Conservation (phyloP, 805 yeast species). For the Debaryomyces hansenii region DNA sequence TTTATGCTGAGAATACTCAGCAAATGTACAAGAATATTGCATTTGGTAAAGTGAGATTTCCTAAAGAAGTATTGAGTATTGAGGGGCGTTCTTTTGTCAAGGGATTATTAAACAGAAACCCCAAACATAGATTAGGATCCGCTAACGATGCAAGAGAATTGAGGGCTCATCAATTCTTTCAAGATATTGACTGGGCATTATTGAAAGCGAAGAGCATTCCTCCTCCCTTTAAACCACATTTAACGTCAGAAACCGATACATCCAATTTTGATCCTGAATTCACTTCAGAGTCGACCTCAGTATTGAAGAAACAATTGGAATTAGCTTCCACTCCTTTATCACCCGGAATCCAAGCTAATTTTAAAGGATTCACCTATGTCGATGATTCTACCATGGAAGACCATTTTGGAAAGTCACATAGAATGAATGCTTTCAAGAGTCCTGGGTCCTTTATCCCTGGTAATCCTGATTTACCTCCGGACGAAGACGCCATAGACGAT, state of each 20-base stretch:
- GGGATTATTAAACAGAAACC: constrained; percentile 92
- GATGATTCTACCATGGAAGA: constrained; percentile 93
- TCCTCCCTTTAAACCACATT: constrained; percentile 96
- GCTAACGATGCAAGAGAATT: constrained; percentile 89
- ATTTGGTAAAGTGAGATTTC: constrained; percentile 95
- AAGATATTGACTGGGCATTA: constrained; percentile 87
- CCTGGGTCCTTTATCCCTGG: constrained; percentile 79
- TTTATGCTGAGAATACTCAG: constrained; percentile 96
- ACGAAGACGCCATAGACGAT: constrained; percentile 81
- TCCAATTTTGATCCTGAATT: constrained; percentile 98
- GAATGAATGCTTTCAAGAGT: constrained; percentile 38
- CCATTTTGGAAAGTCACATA: constrained; percentile 52
- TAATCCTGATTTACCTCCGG: constrained; percentile 77
- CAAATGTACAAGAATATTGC: constrained; percentile 99
- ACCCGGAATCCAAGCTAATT: constrained; percentile 94
- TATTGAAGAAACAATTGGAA: constrained; percentile 65
- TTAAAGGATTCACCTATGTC: constrained; percentile 95
- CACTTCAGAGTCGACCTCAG: constrained; percentile 86
- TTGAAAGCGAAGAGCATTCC: constrained; percentile 79
- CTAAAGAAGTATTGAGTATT: constrained; percentile 88
- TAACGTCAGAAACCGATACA: constrained; percentile 87
- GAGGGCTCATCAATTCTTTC: constrained; percentile 87
- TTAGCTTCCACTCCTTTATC: constrained; percentile 79
- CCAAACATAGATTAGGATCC: constrained; percentile 92
- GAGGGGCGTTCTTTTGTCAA: constrained; percentile 96